phyloP scores from a whole-genome alignment of 2,329 filamentous ascomycete species.

The Trematosphaeria pertusa region DNA sequence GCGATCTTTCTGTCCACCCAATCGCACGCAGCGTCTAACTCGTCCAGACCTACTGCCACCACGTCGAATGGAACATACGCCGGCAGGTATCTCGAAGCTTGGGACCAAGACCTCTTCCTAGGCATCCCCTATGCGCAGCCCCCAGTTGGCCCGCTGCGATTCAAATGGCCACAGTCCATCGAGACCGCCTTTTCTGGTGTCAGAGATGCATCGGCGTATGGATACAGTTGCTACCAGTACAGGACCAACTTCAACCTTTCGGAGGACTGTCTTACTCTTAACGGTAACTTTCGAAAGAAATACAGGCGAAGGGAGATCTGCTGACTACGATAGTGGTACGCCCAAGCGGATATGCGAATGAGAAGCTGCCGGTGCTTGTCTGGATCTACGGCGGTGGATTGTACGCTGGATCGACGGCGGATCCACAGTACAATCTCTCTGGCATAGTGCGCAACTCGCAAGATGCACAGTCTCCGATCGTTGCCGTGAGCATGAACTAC shows the following conservation, averaged over 20 bases:
- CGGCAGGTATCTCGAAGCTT: conserved; percentile 8
- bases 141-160: background rate
- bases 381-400: conserved; percentile 35
- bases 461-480: conserved; percentile 12
- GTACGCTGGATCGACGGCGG: background rate
- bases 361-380: conserved; percentile 35
- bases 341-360: conserved; percentile 8
- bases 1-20: too few species aligned
- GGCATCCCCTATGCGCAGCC: conserved; percentile 15
- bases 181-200: background rate
- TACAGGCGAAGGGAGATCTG: background rate
- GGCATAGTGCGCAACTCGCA: conserved; percentile 21
- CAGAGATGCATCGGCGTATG: background rate
- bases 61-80: conserved; percentile 8
- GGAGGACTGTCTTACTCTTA: conserved; percentile 55
- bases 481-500: conserved; percentile 26
- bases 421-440: background rate
- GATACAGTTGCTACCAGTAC: conserved; percentile 58
- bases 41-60: background rate
- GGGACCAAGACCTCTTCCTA: conserved; percentile 13
- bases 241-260: conserved; percentile 48
- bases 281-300: conserved; percentile 12
- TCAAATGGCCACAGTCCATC: background rate
- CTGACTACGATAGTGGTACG: background rate
- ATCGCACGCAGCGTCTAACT: too few species aligned